Evolutionary conservation across 2,329 filamentous ascomycete species (phyloP), one percentile per base, ranked within the genome.

Genomic region (Aspergillus aculeatus): DNA sequence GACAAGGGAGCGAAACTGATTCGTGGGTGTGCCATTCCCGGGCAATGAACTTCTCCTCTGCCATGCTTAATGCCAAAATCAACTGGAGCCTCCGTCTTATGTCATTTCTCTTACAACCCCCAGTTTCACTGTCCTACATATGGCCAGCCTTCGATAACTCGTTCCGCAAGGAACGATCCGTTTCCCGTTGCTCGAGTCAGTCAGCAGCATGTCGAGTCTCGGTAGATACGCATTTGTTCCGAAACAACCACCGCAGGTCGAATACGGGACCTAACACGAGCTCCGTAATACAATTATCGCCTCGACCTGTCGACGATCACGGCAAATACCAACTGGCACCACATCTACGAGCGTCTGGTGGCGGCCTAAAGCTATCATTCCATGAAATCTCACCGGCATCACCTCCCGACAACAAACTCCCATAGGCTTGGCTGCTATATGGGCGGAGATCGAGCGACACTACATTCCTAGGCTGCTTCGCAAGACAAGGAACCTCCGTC

Each of bases 1-100:
- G 41, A 19, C 41, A 16, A 55, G 26, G 29, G 29, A 12, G 53
- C 47, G n/a, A 23, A 31, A 47, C 24, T 48, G 53, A 55, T 55
- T 55, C 53, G 53, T 55, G 53, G 53, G 24, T 47, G 41, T 55
- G 53, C 24, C 24, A 48, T 35, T 48, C 16, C 53, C 32, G 21
- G 26, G 31, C 29, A 48, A 47, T n/a, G 41, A 55, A 41, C 26
- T 47, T 24, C 31, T 55, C 53, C 24, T 29, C 26, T 47, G 53
- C 31, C 44, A 55, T 23, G 24, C 19, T 52, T 32, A 24, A 35
- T 12, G 32, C 52, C 47, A 47, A 41, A 54, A 14, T 29, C 52
- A 38, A 24, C 52, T 29, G 32, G 52, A 41, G 9, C 29, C 24
- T 32, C 14, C 10, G n/a, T 19, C 16, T 44, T 44, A 44, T 44